Conservation (phyloP, 1,284 basidiomycete genomes). For the Boletus holoroseus region DNA sequence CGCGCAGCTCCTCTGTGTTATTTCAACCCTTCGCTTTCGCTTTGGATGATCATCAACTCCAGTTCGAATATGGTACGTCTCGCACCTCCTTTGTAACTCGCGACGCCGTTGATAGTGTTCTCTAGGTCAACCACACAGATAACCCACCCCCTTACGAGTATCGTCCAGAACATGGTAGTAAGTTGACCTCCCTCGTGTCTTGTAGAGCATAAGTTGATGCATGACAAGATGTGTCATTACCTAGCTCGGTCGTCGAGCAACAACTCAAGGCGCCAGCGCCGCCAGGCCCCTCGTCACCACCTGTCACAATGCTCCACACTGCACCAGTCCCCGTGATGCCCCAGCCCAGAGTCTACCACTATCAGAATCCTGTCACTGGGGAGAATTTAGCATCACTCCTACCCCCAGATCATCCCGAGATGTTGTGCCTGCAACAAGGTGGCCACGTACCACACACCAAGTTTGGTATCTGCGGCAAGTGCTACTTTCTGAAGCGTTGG, state of each 20-base stretch:
- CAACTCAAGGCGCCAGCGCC: constrained; percentile 11
- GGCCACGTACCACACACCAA: constrained; percentile 54
- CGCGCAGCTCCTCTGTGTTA: constrained; percentile 1
- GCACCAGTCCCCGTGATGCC: constrained; percentile 28
- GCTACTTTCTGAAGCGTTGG: not conserved
- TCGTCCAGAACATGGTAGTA: constrained; percentile 19
- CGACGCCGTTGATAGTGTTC: not conserved
- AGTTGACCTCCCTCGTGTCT: not conserved
- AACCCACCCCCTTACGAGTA: constrained; percentile 29
- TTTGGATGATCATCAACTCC: constrained; percentile 26
- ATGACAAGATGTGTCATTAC: constrained; percentile 10
- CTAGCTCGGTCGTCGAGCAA: constrained; percentile 8
- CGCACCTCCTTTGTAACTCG: too few species aligned
- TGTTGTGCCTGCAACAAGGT: constrained; percentile 74
- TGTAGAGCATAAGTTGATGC: not conserved
- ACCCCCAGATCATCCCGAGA: constrained; percentile 72
- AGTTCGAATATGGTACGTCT: constrained; percentile 27
- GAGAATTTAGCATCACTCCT: constrained; percentile 48
- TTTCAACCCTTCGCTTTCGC: not conserved
- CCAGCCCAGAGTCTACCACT: constrained; percentile 34
- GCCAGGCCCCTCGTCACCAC: constrained; percentile 7
- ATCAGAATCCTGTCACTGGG: constrained; percentile 44
- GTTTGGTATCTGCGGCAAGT: constrained; percentile 64
- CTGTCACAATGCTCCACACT: constrained; percentile 23
- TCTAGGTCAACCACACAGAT: constrained; percentile 24